These are phyloP conservation scores for Nevesoporus exiguus DNA, from an alignment of 768 basidiomycete genomes.

Conservation along the genomic window DNA sequence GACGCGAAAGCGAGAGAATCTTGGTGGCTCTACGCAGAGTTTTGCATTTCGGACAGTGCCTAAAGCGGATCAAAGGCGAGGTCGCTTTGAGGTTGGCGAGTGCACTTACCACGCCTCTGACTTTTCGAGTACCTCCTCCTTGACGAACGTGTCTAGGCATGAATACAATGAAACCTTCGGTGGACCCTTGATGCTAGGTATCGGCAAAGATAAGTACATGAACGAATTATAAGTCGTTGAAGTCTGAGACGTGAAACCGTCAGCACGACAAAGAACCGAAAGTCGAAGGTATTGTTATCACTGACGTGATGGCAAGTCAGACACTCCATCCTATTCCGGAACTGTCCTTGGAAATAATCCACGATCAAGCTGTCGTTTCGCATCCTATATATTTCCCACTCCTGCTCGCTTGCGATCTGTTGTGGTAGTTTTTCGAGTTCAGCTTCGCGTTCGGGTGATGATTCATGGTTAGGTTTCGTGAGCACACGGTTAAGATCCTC, in stretches of 20 bases:
- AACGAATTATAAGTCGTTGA: slow-evolving; percentile 97
- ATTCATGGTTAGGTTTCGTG: slow-evolving; percentile 58
- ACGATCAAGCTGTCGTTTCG: slow-evolving; percentile 93
- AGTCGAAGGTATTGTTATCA: slow-evolving; percentile 2
- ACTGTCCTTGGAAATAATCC: slow-evolving; percentile 97
- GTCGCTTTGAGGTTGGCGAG: background rate
- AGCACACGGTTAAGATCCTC: slow-evolving; percentile 86
- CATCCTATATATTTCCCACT: slow-evolving; percentile 88
- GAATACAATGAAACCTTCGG: slow-evolving; percentile 65
- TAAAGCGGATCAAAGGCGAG: slow-evolving; percentile 28
- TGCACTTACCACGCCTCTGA: slow-evolving; percentile 84
- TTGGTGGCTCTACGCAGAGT: slow-evolving; percentile 82
- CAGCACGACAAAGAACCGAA: slow-evolving; percentile 8
- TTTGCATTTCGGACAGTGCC: slow-evolving; percentile 97
- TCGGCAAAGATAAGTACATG: slow-evolving; percentile 90
- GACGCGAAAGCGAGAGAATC: slow-evolving; percentile 81
- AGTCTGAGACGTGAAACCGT: slow-evolving; percentile 50
- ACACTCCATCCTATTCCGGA: slow-evolving; percentile 85
- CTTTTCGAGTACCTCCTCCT: slow-evolving; percentile 85
- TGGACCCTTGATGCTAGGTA: slow-evolving; percentile 61
- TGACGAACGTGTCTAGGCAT: slow-evolving; percentile 89
- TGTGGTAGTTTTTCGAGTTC: slow-evolving; percentile 84
- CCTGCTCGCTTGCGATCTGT: slow-evolving; percentile 86
- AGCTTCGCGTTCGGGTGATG: slow-evolving; percentile 78
- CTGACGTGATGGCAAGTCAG: slow-evolving; percentile 83